Conservation (phyloP, 202 grass and related monocot species). For the Cymbopogon flexuosus region DNA sequence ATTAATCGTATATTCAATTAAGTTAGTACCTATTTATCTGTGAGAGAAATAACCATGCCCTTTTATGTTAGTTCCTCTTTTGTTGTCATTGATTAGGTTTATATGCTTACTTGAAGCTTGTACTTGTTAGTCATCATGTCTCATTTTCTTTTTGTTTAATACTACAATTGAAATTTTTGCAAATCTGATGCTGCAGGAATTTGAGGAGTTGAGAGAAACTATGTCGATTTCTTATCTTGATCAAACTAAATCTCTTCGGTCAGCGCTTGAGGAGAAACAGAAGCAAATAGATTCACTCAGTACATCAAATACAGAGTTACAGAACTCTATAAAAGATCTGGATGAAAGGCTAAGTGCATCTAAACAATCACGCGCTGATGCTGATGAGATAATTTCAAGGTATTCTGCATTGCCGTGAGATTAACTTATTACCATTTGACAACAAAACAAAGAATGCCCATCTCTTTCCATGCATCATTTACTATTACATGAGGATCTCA, state of each 20-base stretch:
- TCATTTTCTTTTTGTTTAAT: neutral
- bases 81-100: conserved; percentile 10
- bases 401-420: conserved; percentile 24
- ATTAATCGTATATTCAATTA: neutral
- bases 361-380: conserved; percentile 74
- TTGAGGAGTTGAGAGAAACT: conserved; percentile 70
- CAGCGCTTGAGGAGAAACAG: conserved; percentile 56
- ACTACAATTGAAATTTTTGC: conserved; percentile 9
- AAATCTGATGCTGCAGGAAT: conserved; percentile 64
- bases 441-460: neutral
- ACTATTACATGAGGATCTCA: conserved; percentile 1
- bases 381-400: conserved; percentile 90
- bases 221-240: conserved; percentile 57
- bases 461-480: neutral
- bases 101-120: conserved; percentile 17
- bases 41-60: neutral
- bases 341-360: conserved; percentile 75
- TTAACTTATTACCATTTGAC: neutral
- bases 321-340: conserved; percentile 61
- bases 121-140: neutral
- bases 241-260: conserved; percentile 65
- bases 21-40: neutral
- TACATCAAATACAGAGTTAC: conserved; percentile 54
- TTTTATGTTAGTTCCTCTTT: neutral
- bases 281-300: conserved; percentile 60